Evolutionary conservation across 2,329 filamentous ascomycete species (phyloP), one percentile per base, ranked within the genome.

Genomic region (Chaetothyriales sp.): DNA sequence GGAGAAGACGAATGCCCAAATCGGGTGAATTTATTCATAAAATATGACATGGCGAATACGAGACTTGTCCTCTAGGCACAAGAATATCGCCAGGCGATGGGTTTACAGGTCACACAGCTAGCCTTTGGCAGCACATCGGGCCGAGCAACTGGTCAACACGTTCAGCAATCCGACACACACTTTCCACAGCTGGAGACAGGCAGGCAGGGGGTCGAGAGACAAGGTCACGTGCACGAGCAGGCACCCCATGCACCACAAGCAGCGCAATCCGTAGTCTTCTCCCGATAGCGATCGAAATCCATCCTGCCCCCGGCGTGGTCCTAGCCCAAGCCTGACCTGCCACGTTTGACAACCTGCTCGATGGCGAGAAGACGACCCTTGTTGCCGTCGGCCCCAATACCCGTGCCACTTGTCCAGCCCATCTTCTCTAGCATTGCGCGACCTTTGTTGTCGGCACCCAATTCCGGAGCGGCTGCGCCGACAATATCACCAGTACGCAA

Each of bases 391-490:
- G 86, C 80, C 49, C 92, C 92, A 1, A 98, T 75, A 1, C 85
- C 86, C 63, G 83, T 94, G 4, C 92, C 92, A 49, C 77, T 83
- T 55, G 79, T 85, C 89, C 92, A 98, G 2, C 92, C 92, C 92
- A 97, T 97, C 70, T 92, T 97, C 70, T 94, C 88, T 57, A 98
- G 70, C 81, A 98, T 86, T 2, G 81, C 80, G 48, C 88, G 79
- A 9, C 92, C 92, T 59, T 81, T 87, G 65, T 95, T 97, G 50
- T 85, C 85, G 4, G 74, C 73, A 1, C 86, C 86, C 29, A 98
- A 75, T 65, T 95, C 89, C 9, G 89, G 86, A 1, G 90, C 89
- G 47, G 81, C 80, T 1, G 79, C 87, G 47, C 90, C 92, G 2
- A 97, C 89, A 25, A 94, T 73, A 58, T 97, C 89, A 18, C 92